Conservation (phyloP, 2,329 filamentous ascomycete species). For the Alternaria longipes region DNA sequence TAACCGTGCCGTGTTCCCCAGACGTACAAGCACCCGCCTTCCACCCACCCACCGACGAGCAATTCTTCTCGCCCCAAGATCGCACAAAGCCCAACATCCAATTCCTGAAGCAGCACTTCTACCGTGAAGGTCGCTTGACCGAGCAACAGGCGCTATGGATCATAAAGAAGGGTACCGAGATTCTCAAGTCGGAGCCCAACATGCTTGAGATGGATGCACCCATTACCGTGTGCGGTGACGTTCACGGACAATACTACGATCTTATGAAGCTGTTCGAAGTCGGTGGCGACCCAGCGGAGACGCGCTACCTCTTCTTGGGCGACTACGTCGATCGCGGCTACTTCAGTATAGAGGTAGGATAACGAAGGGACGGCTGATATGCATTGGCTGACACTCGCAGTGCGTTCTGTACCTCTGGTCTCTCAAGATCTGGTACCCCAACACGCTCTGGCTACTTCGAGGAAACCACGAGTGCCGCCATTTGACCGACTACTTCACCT, state of each 20-base stretch:
- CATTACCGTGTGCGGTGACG: conserved; percentile 97
- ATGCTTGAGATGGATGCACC: conserved; percentile 99
- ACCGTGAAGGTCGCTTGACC: conserved; percentile 93
- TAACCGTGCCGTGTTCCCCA: conserved; percentile 54
- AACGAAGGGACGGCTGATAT: neutral
- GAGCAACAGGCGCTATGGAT: conserved; percentile 99
- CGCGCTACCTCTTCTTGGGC: conserved; percentile 93
- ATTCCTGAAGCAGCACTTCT: conserved; percentile 98
- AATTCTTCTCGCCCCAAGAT: conserved; percentile 90
- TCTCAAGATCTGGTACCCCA: conserved; percentile 98
- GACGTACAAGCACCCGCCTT: conserved; percentile 98
- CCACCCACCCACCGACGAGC: conserved; percentile 88
- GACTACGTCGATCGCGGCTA: conserved; percentile 99
- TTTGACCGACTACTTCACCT: conserved; percentile 99
- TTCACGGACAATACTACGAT: conserved; percentile 99
- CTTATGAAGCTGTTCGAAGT: conserved; percentile 99
- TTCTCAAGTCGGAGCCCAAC: conserved; percentile 91
- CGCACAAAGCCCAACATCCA: conserved; percentile 88
- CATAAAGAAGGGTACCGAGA: conserved; percentile 83
- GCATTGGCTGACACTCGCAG: conserved; percentile 54
- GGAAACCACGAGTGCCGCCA: conserved; percentile 99
- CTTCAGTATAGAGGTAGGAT: conserved; percentile 87
- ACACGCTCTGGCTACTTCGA: conserved; percentile 94
- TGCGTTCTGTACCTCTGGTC: conserved; percentile 98
- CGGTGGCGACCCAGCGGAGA: conserved; percentile 94